These are phyloP conservation scores for Colletotrichum costaricense DNA, from an alignment of 2,329 filamentous ascomycete species.

Conservation along the genomic window DNA sequence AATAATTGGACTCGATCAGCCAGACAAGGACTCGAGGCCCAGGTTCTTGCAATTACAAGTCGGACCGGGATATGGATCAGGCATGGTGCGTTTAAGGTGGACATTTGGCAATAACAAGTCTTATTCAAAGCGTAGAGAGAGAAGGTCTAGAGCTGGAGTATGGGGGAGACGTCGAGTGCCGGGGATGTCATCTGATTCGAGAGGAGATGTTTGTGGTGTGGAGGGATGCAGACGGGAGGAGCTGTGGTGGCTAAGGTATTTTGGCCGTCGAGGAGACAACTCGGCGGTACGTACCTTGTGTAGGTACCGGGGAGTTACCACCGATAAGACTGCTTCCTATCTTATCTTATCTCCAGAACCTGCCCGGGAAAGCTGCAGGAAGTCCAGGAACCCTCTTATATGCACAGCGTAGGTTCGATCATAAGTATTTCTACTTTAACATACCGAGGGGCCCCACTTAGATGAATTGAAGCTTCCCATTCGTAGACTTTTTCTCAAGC, in stretches of 20 bases:
- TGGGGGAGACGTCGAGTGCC: neutral
- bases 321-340: neutral
- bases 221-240: constrained; percentile 2
- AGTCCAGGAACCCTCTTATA: no score
- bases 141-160: neutral
- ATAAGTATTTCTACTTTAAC: neutral
- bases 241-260: neutral
- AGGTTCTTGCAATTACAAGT: constrained; percentile 9
- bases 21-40: neutral
- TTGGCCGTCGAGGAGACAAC: neutral
- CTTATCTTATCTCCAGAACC: neutral
- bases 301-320: neutral
- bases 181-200: neutral
- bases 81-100: neutral
- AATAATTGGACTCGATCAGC: neutral
- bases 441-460: neutral
- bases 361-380: no score
- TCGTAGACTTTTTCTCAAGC: constrained; percentile 5
- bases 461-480: constrained; percentile 19
- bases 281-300: neutral
- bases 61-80: constrained; percentile 9
- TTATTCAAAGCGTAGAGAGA: neutral
- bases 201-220: neutral
- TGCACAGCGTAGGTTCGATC: no score
- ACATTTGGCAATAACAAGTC: neutral